phyloP scores from a whole-genome alignment of 1,284 basidiomycete species.

The Pyrrhoderma lamaoense region DNA sequence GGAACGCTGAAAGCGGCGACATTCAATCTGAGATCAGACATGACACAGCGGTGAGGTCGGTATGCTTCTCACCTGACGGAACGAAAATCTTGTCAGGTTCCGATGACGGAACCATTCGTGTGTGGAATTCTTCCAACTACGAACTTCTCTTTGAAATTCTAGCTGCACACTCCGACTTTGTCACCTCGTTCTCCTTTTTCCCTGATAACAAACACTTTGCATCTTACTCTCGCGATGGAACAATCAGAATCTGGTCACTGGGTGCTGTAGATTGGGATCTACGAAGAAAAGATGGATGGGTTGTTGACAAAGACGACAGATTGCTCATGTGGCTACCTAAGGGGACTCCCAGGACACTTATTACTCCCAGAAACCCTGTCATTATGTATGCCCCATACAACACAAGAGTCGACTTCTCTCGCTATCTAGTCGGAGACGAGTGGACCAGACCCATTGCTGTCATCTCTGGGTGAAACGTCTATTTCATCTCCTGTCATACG shows the following conservation, averaged over 20 bases:
- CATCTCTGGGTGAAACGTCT: no score
- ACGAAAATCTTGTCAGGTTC: conserved; percentile 1
- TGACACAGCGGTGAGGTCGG: neutral
- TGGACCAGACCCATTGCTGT: no score
- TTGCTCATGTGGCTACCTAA: conserved; percentile 1
- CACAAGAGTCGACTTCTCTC: no score
- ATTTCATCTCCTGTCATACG: no score
- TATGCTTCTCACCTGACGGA: conserved; percentile 6
- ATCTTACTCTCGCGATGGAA: neutral
- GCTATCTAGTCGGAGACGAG: no score
- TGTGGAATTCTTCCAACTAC: neutral
- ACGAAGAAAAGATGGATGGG: conserved; percentile 2
- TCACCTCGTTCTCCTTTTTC: neutral
- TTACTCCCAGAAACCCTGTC: no score
- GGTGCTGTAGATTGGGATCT: neutral
- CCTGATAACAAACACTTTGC: neutral
- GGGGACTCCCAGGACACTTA: neutral
- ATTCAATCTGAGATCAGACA: no score
- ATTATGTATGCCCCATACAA: no score
- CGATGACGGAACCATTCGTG: neutral
- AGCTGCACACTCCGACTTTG: no score
- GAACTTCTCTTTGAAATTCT: no score
- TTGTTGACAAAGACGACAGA: neutral
- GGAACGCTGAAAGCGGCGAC: conserved; percentile 1
- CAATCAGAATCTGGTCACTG: neutral